phyloP scores from a whole-genome alignment of 2,329 filamentous ascomycete genomes.

The Epichloe bromicola region DNA sequence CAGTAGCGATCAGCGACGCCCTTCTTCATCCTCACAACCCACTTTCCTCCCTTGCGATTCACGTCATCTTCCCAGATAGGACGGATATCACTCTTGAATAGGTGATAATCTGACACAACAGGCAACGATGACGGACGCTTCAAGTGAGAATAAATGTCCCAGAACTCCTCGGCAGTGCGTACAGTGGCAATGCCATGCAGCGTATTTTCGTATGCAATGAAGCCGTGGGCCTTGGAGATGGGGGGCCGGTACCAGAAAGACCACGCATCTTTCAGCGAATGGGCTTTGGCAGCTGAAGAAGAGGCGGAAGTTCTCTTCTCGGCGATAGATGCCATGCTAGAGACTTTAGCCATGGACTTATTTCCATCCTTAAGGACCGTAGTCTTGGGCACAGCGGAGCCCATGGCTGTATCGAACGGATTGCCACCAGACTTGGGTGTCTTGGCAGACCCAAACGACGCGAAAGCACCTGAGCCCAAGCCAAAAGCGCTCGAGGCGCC shows the following conservation, averaged over 20 bases:
- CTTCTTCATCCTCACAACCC: slow-evolving; percentile 95
- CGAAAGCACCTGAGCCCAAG: slow-evolving; percentile 87
- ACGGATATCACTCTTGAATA: slow-evolving; percentile 92
- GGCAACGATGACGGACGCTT: slow-evolving; percentile 80
- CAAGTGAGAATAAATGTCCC: slow-evolving; percentile 75
- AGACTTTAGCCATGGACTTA: slow-evolving; percentile 17
- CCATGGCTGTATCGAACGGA: slow-evolving; percentile 63
- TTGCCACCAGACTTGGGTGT: slow-evolving; percentile 77
- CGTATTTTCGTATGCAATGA: slow-evolving; percentile 90
- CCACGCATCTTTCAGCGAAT: slow-evolving; percentile 72
- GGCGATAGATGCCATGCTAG: slow-evolving; percentile 32
- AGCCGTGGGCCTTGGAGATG: slow-evolving; percentile 83
- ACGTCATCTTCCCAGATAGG: slow-evolving; percentile 98
- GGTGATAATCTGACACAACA: slow-evolving; percentile 91
- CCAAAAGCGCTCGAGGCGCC: slow-evolving; percentile 82
- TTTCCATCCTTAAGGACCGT: slow-evolving; percentile 18
- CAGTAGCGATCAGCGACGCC: slow-evolving; percentile 93
- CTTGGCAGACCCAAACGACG: slow-evolving; percentile 70
- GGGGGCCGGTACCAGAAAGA: slow-evolving; percentile 98
- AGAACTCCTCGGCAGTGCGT: slow-evolving; percentile 79
- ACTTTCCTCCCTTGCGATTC: slow-evolving; percentile 93
- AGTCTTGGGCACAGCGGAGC: slow-evolving; percentile 23
- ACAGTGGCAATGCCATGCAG: slow-evolving; percentile 76
- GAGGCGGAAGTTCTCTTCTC: slow-evolving; percentile 24
- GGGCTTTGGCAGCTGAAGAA: slow-evolving; percentile 28